Percentiles rank a stretch among this genome's conserved stretches.
These are phyloP conservation scores for Pleurostoma richardsiae DNA, from an alignment of 2,329 filamentous ascomycete genomes.

Conservation along the genomic window DNA sequence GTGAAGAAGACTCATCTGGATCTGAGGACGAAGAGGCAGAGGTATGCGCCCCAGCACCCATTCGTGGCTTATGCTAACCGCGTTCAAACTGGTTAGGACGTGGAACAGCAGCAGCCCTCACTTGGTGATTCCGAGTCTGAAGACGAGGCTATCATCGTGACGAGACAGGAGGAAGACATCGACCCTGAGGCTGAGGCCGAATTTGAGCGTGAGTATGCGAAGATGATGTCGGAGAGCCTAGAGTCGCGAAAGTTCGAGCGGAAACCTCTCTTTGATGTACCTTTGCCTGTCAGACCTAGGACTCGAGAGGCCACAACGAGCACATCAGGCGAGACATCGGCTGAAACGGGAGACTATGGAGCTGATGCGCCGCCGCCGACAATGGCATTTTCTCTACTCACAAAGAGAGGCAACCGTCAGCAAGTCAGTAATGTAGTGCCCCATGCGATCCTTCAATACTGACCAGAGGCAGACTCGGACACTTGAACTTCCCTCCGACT, in stretches of 20 bases:
- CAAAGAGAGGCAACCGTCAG: conserved; percentile 92
- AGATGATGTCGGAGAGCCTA: conserved; percentile 96
- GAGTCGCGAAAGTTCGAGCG: conserved; percentile 95
- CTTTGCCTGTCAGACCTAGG: conserved; percentile 79
- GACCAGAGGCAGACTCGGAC: conserved; percentile 65
- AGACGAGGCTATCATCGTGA: conserved; percentile 89
- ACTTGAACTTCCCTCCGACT: conserved; percentile 85
- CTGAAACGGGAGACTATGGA: conserved; percentile 28
- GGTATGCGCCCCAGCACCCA: conserved; percentile 26
- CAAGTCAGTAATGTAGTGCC: conserved; percentile 52
- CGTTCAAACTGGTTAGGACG: conserved; percentile 32
- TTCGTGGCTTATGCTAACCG: conserved; percentile 5
- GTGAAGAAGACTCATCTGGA: conserved; percentile 48
- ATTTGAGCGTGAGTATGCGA: conserved; percentile 95
- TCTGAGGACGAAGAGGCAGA: conserved; percentile 57
- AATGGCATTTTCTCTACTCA: conserved; percentile 97
- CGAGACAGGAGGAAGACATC: conserved; percentile 80
- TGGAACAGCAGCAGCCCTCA: conserved; percentile 40
- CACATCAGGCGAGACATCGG: conserved; percentile 11
- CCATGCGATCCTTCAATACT: conserved; percentile 2
- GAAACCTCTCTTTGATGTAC: conserved; percentile 92
- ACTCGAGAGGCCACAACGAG: conserved; percentile 16
- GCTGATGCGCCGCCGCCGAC: conserved; percentile 42
- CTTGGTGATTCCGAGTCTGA: conserved; percentile 61
- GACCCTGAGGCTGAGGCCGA: conserved; percentile 95